A percentile compares a stretch with the other conserved stretches of the same genome.
Conservation (phyloP, 192 early-diverging fungal species). For the Coemansia sp. region DNA sequence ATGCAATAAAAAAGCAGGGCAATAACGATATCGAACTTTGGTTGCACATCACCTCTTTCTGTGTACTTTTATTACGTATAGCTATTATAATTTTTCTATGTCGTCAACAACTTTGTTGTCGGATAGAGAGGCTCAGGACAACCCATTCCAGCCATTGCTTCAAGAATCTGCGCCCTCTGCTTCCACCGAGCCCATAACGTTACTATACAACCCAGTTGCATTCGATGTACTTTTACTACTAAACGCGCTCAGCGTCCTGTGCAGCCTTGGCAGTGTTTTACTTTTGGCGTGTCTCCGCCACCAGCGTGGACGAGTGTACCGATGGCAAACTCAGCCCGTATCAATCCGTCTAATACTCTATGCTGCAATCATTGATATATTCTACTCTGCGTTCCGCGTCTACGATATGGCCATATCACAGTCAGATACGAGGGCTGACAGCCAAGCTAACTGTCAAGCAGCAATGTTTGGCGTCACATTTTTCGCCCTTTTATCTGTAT, state of each 20-base stretch:
- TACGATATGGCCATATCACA: conserved; percentile 33
- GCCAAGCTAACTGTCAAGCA: conserved; percentile 39
- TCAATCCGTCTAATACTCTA: conserved; percentile 29
- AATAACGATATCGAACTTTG: background rate
- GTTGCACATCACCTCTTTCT: background rate
- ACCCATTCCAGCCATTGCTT: conserved; percentile 25
- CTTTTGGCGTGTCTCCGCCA: conserved; percentile 11
- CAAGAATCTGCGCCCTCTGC: background rate
- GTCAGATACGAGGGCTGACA: conserved; percentile 24
- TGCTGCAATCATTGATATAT: conserved; percentile 25
- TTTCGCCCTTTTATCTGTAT: conserved; percentile 35
- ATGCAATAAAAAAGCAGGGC: background rate
- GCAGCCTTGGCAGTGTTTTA: conserved; percentile 19
- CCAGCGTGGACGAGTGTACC: conserved; percentile 4
- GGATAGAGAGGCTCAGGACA: conserved; percentile 14
- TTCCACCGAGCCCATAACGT: background rate
- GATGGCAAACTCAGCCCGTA: conserved; percentile 26
- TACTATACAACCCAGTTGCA: conserved; percentile 16
- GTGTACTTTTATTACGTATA: background rate
- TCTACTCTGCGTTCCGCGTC: conserved; percentile 22
- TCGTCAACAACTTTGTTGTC: background rate
- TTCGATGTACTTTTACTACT: conserved; percentile 17
- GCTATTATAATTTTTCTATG: background rate
- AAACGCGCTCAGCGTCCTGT: conserved; percentile 25
- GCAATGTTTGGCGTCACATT: conserved; percentile 45